Base-by-base conservation (phyloP, 176 grass and related monocot species). In the sorghum (Sorghum bicolor) region DNA sequence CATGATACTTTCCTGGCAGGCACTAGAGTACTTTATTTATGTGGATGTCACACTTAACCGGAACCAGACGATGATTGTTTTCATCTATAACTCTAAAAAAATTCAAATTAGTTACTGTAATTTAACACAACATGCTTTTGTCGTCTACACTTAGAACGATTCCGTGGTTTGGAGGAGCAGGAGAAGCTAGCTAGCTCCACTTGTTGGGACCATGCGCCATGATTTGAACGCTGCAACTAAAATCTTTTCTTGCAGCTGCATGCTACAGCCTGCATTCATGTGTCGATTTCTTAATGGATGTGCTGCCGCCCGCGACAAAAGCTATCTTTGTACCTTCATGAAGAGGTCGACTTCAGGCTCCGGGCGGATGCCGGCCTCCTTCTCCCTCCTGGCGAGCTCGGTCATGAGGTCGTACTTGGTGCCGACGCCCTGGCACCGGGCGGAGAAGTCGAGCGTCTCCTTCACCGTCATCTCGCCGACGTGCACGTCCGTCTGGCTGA, bases 391-490 rank as follows among this genome's bases (percentile, higher is more conserved):
- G 17, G 93, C 28, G 38, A 99, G 65, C 88, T 99, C 96, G 7
- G 96, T 86, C 72, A 99, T 86, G 22, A 99, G 93, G 77, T 99
- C 96, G 61, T 96, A 99, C 75, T 86, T 96, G 29, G 93, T 80
- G 55, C 96, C 96, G 38, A 99, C 89, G 36, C 96, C 96, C 82
- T 99, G 96, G 69, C 96, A 99, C 81, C 93, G 85, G 9, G 96
- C 96, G 0, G 96, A 96, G 85, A 99, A 99, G 82, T 99, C 96
- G 50, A 99, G 82, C 70, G 96, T 99, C 86, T 99, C 96, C 85
- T 99, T 99, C 0, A 99, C 96, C 0, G 96, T 99, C 96, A 99
- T 96, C 91, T 96, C 93, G 55, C 91, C 89, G 44, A 99, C 69
- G 78, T 99, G 96, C 26, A 99, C 93, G 65, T 99, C 93, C 0